Base-by-base conservation (phyloP, 768 basidiomycete genomes). In the Collybia mongolica region DNA sequence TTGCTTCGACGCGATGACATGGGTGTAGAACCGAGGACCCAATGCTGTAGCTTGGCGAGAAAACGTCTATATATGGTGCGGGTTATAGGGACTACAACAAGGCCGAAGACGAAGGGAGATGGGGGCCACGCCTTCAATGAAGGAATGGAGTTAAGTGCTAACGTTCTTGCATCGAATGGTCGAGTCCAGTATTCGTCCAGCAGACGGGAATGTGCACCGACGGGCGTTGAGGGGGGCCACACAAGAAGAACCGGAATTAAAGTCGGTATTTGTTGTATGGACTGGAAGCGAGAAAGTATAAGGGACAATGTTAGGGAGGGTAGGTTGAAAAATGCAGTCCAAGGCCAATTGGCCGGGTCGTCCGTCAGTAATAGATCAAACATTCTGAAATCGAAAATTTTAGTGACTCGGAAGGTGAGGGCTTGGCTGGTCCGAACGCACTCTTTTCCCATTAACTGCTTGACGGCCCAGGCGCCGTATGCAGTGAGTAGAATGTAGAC, bases 391-490 rank as follows among this genome's bases (percentile, higher is more conserved):
- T 32, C 22, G 26, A 40, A 36, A 18, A 44, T 39, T 11, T 37
- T n/a, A 35, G 9, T n/a, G 18, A 44, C 6, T 24, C 18, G 17
- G 18, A 22, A 9, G 15, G 11, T 28, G 6, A 19, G n/a, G 28
- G 19, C 14, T 17, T 2, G 14, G 15, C 26, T 6, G 6, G 11
- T 26, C 41, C 44, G 14, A 5, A 65, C 76, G 35, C 56, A 85
- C 81, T 90, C 86, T 58, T 74, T 65, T 6, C 90, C 90, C 36
- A 92, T 70, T 53, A 88, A 87, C 55, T 84, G 74, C 39, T 76
- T 71, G 15, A 91, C 65, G 22, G 90, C 88, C 65, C 82, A 86
- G 2, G 83, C 82, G 1, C 90, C 90, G 57, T 90, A 92, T 1
- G 74, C 74, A 2, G 88, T 84, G 32, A 79, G 69, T 1, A 86